These are phyloP conservation scores for Ophiostoma australiae DNA, from an alignment of 2,329 filamentous ascomycete species.

Conservation along the genomic window DNA sequence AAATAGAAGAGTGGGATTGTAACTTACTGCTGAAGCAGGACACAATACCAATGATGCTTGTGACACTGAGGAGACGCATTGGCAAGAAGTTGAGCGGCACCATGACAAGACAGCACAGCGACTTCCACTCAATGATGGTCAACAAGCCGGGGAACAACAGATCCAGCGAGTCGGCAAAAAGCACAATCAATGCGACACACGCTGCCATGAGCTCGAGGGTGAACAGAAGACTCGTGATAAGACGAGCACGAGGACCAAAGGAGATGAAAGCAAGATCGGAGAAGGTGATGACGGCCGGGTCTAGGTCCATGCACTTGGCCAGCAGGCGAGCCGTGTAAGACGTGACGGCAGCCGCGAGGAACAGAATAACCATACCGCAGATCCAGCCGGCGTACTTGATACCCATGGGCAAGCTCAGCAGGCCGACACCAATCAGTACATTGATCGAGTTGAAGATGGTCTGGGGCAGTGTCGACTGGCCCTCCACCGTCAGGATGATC, in stretches of 20 bases:
- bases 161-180: conserved; percentile 88
- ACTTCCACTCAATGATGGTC: conserved; percentile 71
- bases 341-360: conserved; percentile 69
- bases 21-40: conserved; percentile 79
- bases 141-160: conserved; percentile 67
- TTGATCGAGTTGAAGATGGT: conserved; percentile 97
- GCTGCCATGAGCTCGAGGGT: conserved; percentile 81
- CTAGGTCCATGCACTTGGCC: conserved; percentile 81
- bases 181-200: conserved; percentile 80
- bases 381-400: conserved; percentile 86
- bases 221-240: conserved; percentile 81
- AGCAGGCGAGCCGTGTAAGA: conserved; percentile 81
- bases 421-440: conserved; percentile 81
- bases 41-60: conserved; percentile 87
- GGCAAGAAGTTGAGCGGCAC: conserved; percentile 81
- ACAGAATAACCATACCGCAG: conserved; percentile 69
- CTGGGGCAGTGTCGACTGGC: conserved; percentile 91
- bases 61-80: conserved; percentile 77
- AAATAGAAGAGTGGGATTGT: background rate
- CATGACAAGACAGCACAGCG: conserved; percentile 72
- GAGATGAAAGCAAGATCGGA: conserved; percentile 89
- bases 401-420: conserved; percentile 83
- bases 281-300: conserved; percentile 83
- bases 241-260: conserved; percentile 74
- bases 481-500: conserved; percentile 76